These are phyloP conservation scores for Scutellaria barbata DNA, from an alignment of 257 asterid genomes.

Conservation along the genomic window DNA sequence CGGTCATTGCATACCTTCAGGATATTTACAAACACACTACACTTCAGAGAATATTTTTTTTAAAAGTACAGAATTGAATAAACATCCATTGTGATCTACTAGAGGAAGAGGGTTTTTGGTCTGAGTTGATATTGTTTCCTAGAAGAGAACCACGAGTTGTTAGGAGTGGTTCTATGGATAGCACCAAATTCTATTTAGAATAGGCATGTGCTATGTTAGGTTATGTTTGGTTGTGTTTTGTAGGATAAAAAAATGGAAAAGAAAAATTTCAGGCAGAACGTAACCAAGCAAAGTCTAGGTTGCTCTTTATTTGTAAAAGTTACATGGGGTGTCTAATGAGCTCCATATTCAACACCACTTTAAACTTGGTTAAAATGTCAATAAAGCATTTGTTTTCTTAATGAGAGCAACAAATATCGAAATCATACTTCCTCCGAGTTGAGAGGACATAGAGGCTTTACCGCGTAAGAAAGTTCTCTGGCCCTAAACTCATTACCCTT, in stretches of 20 bases:
- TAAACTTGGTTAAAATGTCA: background rate
- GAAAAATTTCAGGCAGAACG: background rate
- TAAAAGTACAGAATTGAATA: background rate
- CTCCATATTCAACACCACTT: slow-evolving; percentile 14
- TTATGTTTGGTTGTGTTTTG: background rate
- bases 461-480: background rate
- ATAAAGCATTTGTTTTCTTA: background rate
- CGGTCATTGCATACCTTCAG: slow-evolving; percentile 92
- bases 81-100: slow-evolving; percentile 2
- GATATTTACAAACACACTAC: slow-evolving; percentile 17
- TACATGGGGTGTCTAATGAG: background rate
- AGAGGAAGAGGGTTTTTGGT: background rate
- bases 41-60: background rate
- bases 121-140: background rate
- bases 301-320: background rate
- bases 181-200: slow-evolving; percentile 13
- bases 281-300: background rate
- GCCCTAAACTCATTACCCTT: no score
- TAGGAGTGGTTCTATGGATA: slow-evolving; percentile 1
- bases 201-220: background rate
- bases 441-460: background rate
- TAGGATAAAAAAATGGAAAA: background rate
- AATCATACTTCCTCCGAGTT: background rate
- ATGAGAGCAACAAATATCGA: background rate
- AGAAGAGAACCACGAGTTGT: background rate